Evolutionary conservation across 1,139 yeast species (phyloP).

Genomic region (Suhomyces chickasaworum): DNA sequence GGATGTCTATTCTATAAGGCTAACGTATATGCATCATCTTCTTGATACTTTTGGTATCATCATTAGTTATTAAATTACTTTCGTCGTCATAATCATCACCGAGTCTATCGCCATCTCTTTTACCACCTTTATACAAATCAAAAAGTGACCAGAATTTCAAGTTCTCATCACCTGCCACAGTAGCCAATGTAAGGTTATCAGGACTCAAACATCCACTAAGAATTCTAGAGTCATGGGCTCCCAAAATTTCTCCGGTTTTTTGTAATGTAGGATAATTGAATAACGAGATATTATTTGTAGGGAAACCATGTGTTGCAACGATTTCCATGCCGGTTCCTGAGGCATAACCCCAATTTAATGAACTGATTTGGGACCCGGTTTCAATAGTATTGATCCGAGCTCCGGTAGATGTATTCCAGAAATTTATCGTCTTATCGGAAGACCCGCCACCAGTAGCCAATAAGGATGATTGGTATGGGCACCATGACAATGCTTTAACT

Average conservation of each 20-base stretch:
- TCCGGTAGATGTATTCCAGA: conserved; percentile 95
- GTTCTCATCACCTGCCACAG: conserved; percentile 96
- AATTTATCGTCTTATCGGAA: conserved; percentile 83
- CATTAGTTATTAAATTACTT: conserved; percentile 18
- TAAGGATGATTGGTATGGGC: conserved; percentile 81
- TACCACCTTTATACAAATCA: conserved; percentile 52
- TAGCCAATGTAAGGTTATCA: conserved; percentile 85
- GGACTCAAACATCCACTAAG: conserved; percentile 85
- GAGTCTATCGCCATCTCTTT: conserved; percentile 24
- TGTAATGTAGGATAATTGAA: conserved; percentile 86
- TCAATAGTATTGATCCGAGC: conserved; percentile 83
- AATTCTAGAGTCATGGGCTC: conserved; percentile 91
- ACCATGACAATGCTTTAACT: conserved; percentile 94
- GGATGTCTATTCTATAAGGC: conserved; percentile 2
- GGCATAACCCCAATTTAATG: conserved; percentile 86
- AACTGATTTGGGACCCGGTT: conserved; percentile 92
- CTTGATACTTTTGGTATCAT: conserved; percentile 19
- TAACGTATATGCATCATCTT: conserved; percentile 24
- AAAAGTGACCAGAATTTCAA: conserved; percentile 93
- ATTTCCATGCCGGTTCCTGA: conserved; percentile 77
- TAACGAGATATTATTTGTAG: conserved; percentile 79
- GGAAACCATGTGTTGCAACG: conserved; percentile 93
- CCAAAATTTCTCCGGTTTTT: conserved; percentile 82
- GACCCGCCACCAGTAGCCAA: conserved; percentile 98
- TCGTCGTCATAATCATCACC: conserved; percentile 23